Evolutionary conservation across 139 green algal species (phyloP).

Genomic region (Picochlorum sp.): DNA sequence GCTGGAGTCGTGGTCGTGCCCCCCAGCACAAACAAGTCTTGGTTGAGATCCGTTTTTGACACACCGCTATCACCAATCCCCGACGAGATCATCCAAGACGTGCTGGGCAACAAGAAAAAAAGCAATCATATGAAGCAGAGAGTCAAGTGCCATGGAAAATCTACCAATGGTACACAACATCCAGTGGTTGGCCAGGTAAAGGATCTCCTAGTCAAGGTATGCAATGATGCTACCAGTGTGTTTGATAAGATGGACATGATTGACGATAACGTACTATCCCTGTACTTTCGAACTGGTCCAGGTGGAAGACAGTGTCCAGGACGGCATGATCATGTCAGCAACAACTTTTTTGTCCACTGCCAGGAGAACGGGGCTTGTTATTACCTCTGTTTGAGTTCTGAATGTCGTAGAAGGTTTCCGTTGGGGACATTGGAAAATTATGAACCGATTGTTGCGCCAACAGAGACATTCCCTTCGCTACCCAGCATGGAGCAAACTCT

Average conservation of each 20-base stretch:
- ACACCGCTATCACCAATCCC: not conserved
- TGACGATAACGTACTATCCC: not conserved
- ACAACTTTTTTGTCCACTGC: not conserved
- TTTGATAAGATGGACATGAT: constrained; percentile 4
- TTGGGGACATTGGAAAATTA: not conserved
- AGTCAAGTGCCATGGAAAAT: not conserved
- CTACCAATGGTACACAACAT: not conserved
- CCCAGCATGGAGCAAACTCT: constrained; percentile 1
- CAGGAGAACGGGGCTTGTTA: not conserved
- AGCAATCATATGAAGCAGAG: not conserved
- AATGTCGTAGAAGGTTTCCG: not conserved
- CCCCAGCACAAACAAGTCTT: not conserved
- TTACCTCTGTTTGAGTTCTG: not conserved
- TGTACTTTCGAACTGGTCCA: constrained; percentile 3
- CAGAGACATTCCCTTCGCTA: not conserved
- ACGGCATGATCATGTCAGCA: not conserved
- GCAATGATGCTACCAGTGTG: not conserved
- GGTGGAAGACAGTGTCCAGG: not conserved
- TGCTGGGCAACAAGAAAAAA: not conserved
- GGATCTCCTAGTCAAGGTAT: not conserved
- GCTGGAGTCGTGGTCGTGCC: not conserved
- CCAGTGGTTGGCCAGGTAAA: not conserved
- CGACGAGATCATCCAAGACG: not conserved
- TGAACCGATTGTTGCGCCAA: not conserved
- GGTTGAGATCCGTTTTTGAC: not conserved